Conservation (phyloP, 148 eudicot species). For the Persicaria tinctoria region DNA sequence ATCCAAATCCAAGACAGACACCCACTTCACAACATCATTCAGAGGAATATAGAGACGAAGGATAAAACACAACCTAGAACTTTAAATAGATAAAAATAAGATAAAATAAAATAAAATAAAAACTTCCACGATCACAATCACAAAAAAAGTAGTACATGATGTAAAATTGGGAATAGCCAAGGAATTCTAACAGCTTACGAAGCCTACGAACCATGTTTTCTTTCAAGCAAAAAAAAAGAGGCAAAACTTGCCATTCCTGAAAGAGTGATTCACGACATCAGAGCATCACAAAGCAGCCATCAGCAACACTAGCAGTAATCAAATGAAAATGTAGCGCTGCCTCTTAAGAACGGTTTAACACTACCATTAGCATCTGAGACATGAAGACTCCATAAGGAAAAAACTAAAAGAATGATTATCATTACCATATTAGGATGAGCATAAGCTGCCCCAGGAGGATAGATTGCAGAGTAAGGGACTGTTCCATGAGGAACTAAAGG, state of each 20-base stretch:
- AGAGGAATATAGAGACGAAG: too few relatives aligned
- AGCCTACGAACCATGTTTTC: not conserved
- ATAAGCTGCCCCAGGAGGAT: constrained; percentile 75
- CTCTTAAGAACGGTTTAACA: not conserved
- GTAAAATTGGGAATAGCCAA: not conserved
- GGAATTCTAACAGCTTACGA: not conserved
- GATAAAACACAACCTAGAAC: too few relatives aligned
- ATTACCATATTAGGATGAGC: constrained; percentile 66
- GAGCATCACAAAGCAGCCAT: not conserved
- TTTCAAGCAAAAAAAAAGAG: not conserved
- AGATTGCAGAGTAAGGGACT: constrained; percentile 77
- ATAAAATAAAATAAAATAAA: not conserved
- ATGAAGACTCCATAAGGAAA: not conserved
- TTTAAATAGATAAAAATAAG: too few relatives aligned
- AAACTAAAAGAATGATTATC: constrained; percentile 32
- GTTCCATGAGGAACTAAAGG: constrained; percentile 79
- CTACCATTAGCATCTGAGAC: not conserved
- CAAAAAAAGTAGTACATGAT: not conserved
- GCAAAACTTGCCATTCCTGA: not conserved
- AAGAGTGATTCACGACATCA: not conserved
- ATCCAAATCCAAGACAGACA: too few relatives aligned
- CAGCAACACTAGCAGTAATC: not conserved
- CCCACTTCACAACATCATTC: too few relatives aligned
- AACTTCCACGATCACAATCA: not conserved
- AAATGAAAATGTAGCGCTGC: not conserved